phyloP scores from a whole-genome alignment of 768 basidiomycete species.

The Panus rudis region DNA sequence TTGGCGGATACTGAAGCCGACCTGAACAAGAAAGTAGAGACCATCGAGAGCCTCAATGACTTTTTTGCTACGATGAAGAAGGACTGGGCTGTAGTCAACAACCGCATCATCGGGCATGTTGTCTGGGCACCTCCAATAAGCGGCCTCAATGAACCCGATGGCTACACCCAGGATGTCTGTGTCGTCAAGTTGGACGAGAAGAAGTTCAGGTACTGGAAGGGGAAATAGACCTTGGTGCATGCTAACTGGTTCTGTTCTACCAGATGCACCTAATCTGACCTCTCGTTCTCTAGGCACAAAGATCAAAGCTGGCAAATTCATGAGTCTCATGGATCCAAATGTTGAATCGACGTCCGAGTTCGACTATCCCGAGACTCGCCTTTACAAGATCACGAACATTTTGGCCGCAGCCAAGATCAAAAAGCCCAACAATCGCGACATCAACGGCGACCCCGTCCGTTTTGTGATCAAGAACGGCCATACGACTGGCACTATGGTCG shows the following conservation, averaged over 20 bases:
- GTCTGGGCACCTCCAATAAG: slow-evolving; percentile 32
- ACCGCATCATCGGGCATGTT: slow-evolving; percentile 33
- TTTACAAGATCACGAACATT: slow-evolving; percentile 15
- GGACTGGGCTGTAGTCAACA: slow-evolving; percentile 24
- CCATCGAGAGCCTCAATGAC: slow-evolving; percentile 21
- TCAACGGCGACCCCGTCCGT: slow-evolving; percentile 18
- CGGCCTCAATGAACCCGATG: slow-evolving; percentile 21
- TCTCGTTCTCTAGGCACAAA: slow-evolving; percentile 15
- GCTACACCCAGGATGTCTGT: slow-evolving; percentile 32
- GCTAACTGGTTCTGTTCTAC: slow-evolving; percentile 19
- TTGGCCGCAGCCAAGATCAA: slow-evolving; percentile 18
- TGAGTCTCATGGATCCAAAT: slow-evolving; percentile 11
- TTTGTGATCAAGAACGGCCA: slow-evolving; percentile 19
- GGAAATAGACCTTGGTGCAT: slow-evolving; percentile 33
- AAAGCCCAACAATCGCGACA: slow-evolving; percentile 15
- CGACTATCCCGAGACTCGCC: slow-evolving; percentile 20
- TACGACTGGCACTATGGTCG: slow-evolving; percentile 17
- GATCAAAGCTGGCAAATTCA: slow-evolving; percentile 14
- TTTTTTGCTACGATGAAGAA: slow-evolving; percentile 28
- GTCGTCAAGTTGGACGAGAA: slow-evolving; percentile 32
- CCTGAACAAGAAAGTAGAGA: slow-evolving; percentile 10
- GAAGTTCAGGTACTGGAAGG: slow-evolving; percentile 28
- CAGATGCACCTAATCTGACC: slow-evolving; percentile 20
- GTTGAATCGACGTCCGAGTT: slow-evolving; percentile 16
- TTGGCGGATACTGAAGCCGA: slow-evolving; percentile 5